Evolutionary conservation across 495 filamentous ascomycete genomes (phyloP).

Genomic region (Penicillium bialowiezense): DNA sequence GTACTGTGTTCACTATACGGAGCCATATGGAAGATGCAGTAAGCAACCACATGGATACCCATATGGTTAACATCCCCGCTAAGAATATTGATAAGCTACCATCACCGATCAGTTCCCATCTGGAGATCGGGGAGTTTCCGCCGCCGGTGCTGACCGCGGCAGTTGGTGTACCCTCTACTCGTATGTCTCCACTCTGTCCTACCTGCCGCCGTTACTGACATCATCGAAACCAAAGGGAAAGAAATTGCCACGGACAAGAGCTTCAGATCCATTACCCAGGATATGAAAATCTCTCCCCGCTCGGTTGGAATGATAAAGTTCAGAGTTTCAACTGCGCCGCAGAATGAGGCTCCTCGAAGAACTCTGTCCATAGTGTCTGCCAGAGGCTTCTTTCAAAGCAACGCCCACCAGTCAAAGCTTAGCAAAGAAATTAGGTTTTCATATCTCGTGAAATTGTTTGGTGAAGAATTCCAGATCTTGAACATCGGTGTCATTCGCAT

Average conservation of each 20-base stretch:
- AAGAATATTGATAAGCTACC: background rate
- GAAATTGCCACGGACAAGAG: background rate
- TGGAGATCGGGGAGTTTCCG: background rate
- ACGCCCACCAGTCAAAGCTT: no score
- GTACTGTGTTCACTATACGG: no score
- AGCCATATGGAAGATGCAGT: no score
- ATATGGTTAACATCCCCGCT: no score
- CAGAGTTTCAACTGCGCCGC: background rate
- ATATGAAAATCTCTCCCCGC: background rate
- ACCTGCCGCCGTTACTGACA: background rate
- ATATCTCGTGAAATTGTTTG: no score
- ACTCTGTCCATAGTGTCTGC: background rate
- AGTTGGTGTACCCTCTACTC: background rate
- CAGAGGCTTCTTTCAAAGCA: no score
- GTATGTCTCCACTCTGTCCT: background rate
- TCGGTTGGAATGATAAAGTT: background rate
- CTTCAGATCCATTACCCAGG: background rate
- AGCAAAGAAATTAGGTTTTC: no score
- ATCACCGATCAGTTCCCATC: background rate
- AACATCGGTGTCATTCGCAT: no score
- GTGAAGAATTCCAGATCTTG: no score
- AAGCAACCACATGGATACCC: no score
- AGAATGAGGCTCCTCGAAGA: background rate
- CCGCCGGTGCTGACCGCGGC: background rate
- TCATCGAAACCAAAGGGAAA: background rate